Base-by-base conservation (phyloP, 2,329 filamentous ascomycete species). In the Leptographium wingfieldii region DNA sequence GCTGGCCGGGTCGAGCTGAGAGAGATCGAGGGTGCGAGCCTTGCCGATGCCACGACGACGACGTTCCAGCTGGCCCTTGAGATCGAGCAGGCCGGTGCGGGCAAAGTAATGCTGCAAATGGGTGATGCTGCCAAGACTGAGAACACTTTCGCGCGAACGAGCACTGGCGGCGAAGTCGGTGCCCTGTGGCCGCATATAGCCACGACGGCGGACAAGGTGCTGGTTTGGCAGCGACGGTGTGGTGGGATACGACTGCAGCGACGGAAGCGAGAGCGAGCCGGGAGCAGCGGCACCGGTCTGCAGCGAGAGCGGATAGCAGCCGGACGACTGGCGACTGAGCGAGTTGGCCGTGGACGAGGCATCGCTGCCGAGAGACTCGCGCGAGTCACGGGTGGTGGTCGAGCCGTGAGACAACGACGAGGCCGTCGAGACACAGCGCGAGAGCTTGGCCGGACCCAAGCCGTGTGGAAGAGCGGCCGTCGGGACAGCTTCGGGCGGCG, bases 101-200 rank as follows among this genome's bases (percentile, higher is more conserved):
- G 94, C 92, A 75, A 99, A 99, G 74, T 97, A 99, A 74, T 97
- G 96, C 73, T 99, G 94, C 69, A 99, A 77, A 75, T 99, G 94
- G 60, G 92, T 90, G 67, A 99, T 99, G 73, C 92, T 96, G 59
- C 94, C 94, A 63, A 99, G 75, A 69, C 90, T 96, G 83, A 97
- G 87, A 65, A 99, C 94, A 70, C 92, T 96, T 72, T 99, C 92
- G 64, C 94, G 82, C 57, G 90, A 90, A 69, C 85, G 85, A 55
- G 94, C 94, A 60, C 92, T 96, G 62, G 88, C 87, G 31, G 94
- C 90, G 71, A 97, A 99, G 68, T 91, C 83, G 57, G 89, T 95
- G 59, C 86, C 89, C 70, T 91, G 87, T 0, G 92, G 91, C 56
- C 92, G 83, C 75, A 95, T 88, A 74, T 92, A 96, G 52, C 92